A percentile compares a stretch with the other conserved stretches of the same genome.
Conservation (phyloP, 495 filamentous ascomycete genomes). For the Aspergillus funiculosus region DNA sequence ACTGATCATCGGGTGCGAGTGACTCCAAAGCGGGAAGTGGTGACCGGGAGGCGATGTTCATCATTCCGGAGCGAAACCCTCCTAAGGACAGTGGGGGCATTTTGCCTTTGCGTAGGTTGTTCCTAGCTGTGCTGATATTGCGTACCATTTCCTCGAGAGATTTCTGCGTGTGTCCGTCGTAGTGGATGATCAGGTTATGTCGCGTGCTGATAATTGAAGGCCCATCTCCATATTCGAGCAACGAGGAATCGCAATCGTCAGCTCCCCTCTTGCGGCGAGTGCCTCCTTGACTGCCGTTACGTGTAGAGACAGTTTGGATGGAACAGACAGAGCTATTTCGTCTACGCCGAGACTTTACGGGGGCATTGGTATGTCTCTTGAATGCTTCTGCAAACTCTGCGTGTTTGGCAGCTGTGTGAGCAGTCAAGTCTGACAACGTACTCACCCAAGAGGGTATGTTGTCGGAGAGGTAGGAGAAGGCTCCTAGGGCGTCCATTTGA, state of each 20-base stretch:
- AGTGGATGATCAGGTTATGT: constrained; percentile 80
- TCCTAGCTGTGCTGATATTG: constrained; percentile 70
- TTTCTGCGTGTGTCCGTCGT: constrained; percentile 78
- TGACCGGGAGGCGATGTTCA: background rate
- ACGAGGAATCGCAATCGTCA: constrained; percentile 30
- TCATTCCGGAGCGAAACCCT: constrained; percentile 16
- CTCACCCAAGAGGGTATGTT: constrained; percentile 64
- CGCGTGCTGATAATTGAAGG: constrained; percentile 57
- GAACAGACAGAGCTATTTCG: constrained; percentile 47
- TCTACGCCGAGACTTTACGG: constrained; percentile 27
- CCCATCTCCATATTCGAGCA: constrained; percentile 30
- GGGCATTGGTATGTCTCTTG: constrained; percentile 23
- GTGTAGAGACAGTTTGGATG: constrained; percentile 27
- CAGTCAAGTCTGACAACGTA: constrained; percentile 61
- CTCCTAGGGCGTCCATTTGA: constrained; percentile 57
- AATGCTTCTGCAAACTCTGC: constrained; percentile 53
- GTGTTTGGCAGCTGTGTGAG: constrained; percentile 64
- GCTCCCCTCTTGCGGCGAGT: constrained; percentile 27
- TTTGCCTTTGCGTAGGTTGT: constrained; percentile 75
- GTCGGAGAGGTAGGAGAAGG: constrained; percentile 50
- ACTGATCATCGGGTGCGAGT: constrained; percentile 1
- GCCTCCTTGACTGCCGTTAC: constrained; percentile 9
- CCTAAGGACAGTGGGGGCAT: constrained; percentile 28
- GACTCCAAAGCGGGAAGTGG: background rate
- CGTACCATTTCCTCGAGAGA: constrained; percentile 75